Evolutionary conservation across 768 basidiomycete species (phyloP).

Genomic region (Termitomyces sp.): DNA sequence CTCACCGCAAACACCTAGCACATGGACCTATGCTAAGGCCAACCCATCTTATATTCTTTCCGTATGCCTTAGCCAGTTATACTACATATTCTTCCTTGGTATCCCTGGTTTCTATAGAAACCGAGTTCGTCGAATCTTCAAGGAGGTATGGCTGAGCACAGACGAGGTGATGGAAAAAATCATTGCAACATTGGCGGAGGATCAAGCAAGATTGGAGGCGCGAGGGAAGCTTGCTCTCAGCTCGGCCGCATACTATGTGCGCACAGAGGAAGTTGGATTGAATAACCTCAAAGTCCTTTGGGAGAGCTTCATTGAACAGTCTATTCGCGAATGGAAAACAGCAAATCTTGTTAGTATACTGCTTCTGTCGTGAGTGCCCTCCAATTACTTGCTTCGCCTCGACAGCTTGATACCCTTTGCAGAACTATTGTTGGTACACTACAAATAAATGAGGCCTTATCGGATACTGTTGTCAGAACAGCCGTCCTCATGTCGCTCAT

Average conservation of each 20-base stretch:
- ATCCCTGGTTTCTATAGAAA: background rate
- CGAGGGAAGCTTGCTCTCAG: background rate
- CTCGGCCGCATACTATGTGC: background rate
- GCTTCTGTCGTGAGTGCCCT: conserved; percentile 35
- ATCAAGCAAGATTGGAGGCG: background rate
- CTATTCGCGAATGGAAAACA: conserved; percentile 72
- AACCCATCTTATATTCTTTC: background rate
- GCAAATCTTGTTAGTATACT: conserved; percentile 68
- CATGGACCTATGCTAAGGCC: background rate
- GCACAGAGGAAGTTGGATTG: background rate
- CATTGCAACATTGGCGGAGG: background rate
- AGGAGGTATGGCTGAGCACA: background rate
- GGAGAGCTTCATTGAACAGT: conserved; percentile 67
- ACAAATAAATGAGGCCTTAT: conserved; percentile 44
- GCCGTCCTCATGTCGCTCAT: conserved; percentile 59
- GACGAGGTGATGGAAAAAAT: conserved; percentile 1
- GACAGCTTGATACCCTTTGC: background rate
- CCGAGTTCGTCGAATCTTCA: conserved; percentile 1
- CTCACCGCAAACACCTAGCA: background rate
- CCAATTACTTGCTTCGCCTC: background rate
- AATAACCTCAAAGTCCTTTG: conserved; percentile 33
- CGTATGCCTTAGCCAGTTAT: background rate
- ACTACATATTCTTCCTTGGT: conserved; percentile 1
- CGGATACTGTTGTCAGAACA: conserved; percentile 58
- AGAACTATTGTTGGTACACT: conserved; percentile 70